Base-by-base conservation (phyloP, 163 green algal genomes). In the Chlorella variabilis region DNA sequence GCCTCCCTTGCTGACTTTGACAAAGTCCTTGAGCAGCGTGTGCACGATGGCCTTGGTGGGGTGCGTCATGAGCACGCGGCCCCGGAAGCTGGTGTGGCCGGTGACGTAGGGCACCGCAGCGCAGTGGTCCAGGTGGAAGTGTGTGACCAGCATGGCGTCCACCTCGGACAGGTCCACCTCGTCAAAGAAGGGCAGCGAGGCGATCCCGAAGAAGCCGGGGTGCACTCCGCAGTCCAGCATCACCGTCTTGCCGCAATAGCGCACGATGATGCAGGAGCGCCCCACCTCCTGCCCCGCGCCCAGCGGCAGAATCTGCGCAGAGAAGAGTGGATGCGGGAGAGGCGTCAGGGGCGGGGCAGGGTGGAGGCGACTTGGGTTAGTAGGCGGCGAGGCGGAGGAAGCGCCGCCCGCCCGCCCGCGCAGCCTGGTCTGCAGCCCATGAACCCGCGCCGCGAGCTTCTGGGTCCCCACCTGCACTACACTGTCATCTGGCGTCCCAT, bases 181-280 rank as follows among this genome's bases (percentile, higher is more conserved):
- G 75, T 99, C 96, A 27, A 99, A 94, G 71, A 95, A 97, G 3
- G 97, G 97, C 63, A 99, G 89, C 38, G 87, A 95, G 39, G 92
- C 90, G 62, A 96, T 87, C 9, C 96, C 93, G 1, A 82, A 89
- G 81, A 93, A 96, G 3, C 94, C 97, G 17, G 97, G 97, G 85
- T 99, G 97, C 62, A 99, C 97, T 45, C 97, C 97, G 76, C 96
- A 99, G 83, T 99, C 97, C 73, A 99, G 92, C 97, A 99, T 98
- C 36, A 99, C 90, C 23, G 83, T 97, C 84, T 98, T 98, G 42
- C 92, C 93, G 85, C 87, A 68, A 61, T 96, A 98, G 48, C 90
- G 90, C 4, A 98, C 61, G 34, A 97, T 90, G 71, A 98, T 93
- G 92, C 96, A 98, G 15, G 93, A 98, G 15, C 96, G 87, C 0